Conservation (phyloP, 371 early-diverging fungal species). For the Mycotypha africana region DNA sequence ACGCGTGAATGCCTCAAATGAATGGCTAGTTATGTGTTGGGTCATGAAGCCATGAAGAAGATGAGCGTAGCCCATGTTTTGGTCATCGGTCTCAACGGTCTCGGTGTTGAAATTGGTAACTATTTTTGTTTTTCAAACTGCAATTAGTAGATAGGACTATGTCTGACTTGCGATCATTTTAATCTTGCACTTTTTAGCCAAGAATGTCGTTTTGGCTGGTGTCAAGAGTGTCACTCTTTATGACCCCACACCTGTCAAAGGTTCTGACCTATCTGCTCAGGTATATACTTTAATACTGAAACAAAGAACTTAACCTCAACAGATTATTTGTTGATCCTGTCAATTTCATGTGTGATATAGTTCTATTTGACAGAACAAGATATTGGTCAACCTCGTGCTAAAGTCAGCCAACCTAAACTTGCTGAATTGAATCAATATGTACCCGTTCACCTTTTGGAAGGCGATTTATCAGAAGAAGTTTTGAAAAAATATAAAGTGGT, state of each 20-base stretch:
- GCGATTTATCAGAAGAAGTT: slow-evolving; percentile 67
- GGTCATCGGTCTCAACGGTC: slow-evolving; percentile 94
- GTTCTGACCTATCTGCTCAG: slow-evolving; percentile 92
- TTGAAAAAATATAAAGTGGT: slow-evolving; percentile 82
- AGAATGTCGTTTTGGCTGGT: slow-evolving; percentile 99
- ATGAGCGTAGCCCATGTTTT: slow-evolving; percentile 97
- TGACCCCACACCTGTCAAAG: slow-evolving; percentile 75
- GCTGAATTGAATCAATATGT: slow-evolving; percentile 98
- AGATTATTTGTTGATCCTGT: neutral
- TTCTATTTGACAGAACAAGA: slow-evolving; percentile 92
- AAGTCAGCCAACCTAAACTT: slow-evolving; percentile 75
- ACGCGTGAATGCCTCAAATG: slow-evolving; percentile 5
- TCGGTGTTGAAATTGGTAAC: slow-evolving; percentile 98
- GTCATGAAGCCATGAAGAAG: slow-evolving; percentile 99
- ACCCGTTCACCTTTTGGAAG: slow-evolving; percentile 80
- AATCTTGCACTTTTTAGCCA: slow-evolving; percentile 58
- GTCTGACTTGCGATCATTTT: too few relatives aligned
- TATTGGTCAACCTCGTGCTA: slow-evolving; percentile 89
- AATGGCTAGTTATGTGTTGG: slow-evolving; percentile 97
- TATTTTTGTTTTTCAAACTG: too few relatives aligned
- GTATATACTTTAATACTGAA: too few relatives aligned
- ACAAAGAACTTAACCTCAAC: neutral
- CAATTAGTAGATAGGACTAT: too few relatives aligned
- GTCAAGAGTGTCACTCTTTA: slow-evolving; percentile 96
- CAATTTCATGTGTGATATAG: slow-evolving; percentile 41